These are phyloP conservation scores for Botrytis cinerea DNA, from an alignment of 2,329 filamentous ascomycete genomes.

Conservation along the genomic window DNA sequence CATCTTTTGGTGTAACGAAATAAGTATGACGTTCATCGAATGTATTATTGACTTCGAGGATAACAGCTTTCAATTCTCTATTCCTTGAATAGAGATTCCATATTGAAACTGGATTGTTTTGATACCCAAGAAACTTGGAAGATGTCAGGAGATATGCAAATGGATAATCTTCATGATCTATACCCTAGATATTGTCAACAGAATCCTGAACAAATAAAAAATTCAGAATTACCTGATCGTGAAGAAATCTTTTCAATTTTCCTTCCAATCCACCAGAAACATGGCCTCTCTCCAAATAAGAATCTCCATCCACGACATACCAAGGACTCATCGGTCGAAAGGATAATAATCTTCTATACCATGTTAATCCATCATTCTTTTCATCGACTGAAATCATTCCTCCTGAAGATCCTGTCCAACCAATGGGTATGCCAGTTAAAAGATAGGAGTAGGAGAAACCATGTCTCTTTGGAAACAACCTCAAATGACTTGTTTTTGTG, in stretches of 20 bases:
- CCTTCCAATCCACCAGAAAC: conserved; percentile 56
- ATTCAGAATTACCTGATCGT: conserved; percentile 50
- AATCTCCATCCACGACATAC: conserved; percentile 60
- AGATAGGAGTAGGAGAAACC: conserved; percentile 72
- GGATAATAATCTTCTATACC: conserved; percentile 40
- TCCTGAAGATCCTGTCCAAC: conserved; percentile 57
- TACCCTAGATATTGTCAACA: conserved; percentile 48
- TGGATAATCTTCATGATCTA: conserved; percentile 61
- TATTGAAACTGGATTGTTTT: conserved; percentile 76
- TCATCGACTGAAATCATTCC: conserved; percentile 55
- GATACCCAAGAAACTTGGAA: conserved; percentile 67
- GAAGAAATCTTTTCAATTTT: conserved; percentile 64
- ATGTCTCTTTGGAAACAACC: conserved; percentile 68
- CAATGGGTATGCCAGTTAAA: conserved; percentile 66
- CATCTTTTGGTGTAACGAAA: conserved; percentile 51
- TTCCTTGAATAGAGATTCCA: conserved; percentile 72
- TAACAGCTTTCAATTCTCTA: conserved; percentile 61
- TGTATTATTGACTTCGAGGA: conserved; percentile 76
- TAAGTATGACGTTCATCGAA: conserved; percentile 73
- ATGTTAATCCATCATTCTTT: conserved; percentile 33
- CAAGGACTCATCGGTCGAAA: conserved; percentile 41
- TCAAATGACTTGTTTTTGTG: conserved; percentile 63
- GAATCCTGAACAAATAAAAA: neutral
- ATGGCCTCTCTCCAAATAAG: conserved; percentile 61
- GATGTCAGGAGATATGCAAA: conserved; percentile 72